Evolutionary conservation across 208 protist species (phyloP).

Genomic region (Entamoeba invadens): DNA sequence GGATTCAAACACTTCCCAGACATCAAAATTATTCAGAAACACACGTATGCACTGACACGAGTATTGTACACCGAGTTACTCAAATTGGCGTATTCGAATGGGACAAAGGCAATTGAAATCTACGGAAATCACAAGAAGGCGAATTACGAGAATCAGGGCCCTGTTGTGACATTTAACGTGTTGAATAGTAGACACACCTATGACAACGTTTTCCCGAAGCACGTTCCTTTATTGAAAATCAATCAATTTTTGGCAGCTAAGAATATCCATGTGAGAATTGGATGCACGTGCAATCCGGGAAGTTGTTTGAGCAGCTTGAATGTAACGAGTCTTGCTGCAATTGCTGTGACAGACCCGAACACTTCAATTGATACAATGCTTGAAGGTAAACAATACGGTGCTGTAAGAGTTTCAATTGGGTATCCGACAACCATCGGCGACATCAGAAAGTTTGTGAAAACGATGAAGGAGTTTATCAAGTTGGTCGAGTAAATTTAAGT

Average conservation of each 20-base stretch:
- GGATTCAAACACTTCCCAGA: conserved; percentile 1
- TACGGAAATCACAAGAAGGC: conserved; percentile 14
- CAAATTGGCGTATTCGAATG: conserved; percentile 13
- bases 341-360: neutral
- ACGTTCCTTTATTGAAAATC: neutral
- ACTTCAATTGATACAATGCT: neutral
- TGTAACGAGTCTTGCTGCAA: neutral
- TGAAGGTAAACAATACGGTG: neutral
- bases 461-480: neutral
- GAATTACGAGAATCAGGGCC: neutral
- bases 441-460: conserved; percentile 3
- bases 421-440: conserved; percentile 16
- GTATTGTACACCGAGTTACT: neutral
- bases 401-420: conserved; percentile 15
- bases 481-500: neutral
- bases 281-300: conserved; percentile 3
- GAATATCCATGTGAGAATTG: neutral
- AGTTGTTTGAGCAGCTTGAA: neutral
- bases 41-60: neutral
- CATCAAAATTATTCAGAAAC: conserved; percentile 5
- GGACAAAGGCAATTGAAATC: conserved; percentile 9
- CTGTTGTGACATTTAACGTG: conserved; percentile 26
- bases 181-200: conserved; percentile 4
- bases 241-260: neutral
- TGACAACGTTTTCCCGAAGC: neutral